phyloP scores from a whole-genome alignment of 768 basidiomycete genomes.

The Ramaria sp. region DNA sequence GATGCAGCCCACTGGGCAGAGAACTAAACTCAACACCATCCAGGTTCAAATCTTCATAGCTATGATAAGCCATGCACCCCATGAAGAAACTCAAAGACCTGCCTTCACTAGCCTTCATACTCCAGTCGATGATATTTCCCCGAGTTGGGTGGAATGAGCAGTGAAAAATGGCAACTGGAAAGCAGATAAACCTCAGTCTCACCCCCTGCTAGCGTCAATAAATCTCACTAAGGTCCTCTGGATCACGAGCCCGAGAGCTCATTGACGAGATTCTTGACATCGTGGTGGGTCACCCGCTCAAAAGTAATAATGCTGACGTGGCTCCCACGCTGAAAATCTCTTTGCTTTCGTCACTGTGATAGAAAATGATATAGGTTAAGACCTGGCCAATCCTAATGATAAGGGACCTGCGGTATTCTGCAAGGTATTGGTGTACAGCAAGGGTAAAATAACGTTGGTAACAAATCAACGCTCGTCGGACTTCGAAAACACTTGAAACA shows the following conservation, averaged over 20 bases:
- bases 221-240: neutral
- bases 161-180: conserved; percentile 71
- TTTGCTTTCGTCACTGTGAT: too few relatives aligned
- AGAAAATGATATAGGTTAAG: too few relatives aligned
- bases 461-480: too few relatives aligned
- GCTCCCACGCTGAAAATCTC: too few relatives aligned
- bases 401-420: too few relatives aligned
- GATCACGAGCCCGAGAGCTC: neutral
- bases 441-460: too few relatives aligned
- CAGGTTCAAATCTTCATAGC: conserved; percentile 44
- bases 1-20: conserved; percentile 73
- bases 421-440: too few relatives aligned
- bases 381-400: too few relatives aligned
- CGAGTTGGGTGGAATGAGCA: conserved; percentile 76
- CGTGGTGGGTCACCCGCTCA: neutral
- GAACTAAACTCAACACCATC: conserved; percentile 71
- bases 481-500: too few relatives aligned
- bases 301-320: too few relatives aligned
- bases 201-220: neutral
- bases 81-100: conserved; percentile 11
- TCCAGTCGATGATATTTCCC: conserved; percentile 76
- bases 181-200: neutral
- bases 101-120: conserved; percentile 60
- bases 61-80: conserved; percentile 1
- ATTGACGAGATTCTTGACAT: neutral